Percentiles rank a stretch among this genome's conserved stretches.
phyloP scores from a whole-genome alignment of 2,329 filamentous ascomycete genomes.

The Arthroderma uncinatum region DNA sequence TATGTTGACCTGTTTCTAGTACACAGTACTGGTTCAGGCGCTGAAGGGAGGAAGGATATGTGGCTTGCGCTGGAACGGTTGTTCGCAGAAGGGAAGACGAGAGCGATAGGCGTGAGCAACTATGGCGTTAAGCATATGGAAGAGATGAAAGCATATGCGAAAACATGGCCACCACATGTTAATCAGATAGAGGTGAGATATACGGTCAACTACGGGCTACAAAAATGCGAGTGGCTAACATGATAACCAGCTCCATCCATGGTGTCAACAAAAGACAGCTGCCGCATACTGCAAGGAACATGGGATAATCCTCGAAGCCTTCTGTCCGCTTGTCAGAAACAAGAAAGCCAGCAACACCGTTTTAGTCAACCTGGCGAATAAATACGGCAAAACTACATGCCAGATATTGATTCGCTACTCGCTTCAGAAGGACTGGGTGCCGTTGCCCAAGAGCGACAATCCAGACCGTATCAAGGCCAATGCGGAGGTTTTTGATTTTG shows the following conservation, averaged over 20 bases:
- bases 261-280: slow-evolving; percentile 54
- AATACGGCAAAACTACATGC: slow-evolving; percentile 61
- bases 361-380: slow-evolving; percentile 54
- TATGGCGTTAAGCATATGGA: slow-evolving; percentile 58
- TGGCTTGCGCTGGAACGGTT: slow-evolving; percentile 57
- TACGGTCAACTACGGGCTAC: neutral
- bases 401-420: slow-evolving; percentile 74
- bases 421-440: slow-evolving; percentile 64
- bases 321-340: slow-evolving; percentile 50
- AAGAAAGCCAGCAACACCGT: slow-evolving; percentile 59
- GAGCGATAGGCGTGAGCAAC: slow-evolving; percentile 62
- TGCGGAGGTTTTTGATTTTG: slow-evolving; percentile 50
- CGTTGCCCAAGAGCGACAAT: slow-evolving; percentile 63
- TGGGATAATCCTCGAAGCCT: slow-evolving; percentile 44
- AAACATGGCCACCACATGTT: slow-evolving; percentile 56
- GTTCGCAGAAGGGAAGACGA: slow-evolving; percentile 48
- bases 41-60: slow-evolving; percentile 46
- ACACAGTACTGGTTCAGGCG: slow-evolving; percentile 50
- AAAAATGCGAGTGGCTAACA: neutral
- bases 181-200: slow-evolving; percentile 59
- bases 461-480: slow-evolving; percentile 57
- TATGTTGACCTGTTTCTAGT: slow-evolving; percentile 64
- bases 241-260: slow-evolving; percentile 52
- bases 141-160: slow-evolving; percentile 55
- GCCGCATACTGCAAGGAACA: slow-evolving; percentile 45